A percentile compares a stretch with the other conserved stretches of the same genome.
phyloP scores from a whole-genome alignment of 257 asterid genomes.

The Ocimum tenuiflorum region DNA sequence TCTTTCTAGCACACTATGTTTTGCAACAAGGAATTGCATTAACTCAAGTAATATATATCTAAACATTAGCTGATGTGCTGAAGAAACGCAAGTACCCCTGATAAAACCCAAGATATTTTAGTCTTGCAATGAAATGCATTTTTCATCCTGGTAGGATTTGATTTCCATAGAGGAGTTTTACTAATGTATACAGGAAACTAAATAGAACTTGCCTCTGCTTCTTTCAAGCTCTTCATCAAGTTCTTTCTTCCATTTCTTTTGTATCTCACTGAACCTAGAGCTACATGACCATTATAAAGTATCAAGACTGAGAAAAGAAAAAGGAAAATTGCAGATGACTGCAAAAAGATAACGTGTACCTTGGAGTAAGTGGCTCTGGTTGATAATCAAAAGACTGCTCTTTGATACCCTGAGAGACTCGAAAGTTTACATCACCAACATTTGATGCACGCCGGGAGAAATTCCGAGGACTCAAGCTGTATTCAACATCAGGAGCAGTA shows the following conservation, averaged over 20 bases:
- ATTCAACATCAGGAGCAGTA: conserved; percentile 53
- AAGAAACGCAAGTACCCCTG: not conserved
- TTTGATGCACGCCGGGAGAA: conserved; percentile 65
- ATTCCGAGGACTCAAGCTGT: conserved; percentile 58
- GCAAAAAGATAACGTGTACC: conserved; percentile 34
- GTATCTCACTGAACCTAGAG: conserved; percentile 62
- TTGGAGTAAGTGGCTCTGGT: conserved; percentile 61
- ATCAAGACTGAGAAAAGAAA: conserved; percentile 7
- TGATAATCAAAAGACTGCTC: conserved; percentile 47
- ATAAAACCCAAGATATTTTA: not conserved
- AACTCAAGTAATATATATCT: not conserved
- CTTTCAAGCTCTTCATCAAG: conserved; percentile 89
- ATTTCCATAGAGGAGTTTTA: not conserved
- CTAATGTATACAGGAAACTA: conserved; percentile 5
- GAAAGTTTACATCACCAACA: conserved; percentile 32
- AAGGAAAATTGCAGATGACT: not conserved
- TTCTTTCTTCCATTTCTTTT: conserved; percentile 94
- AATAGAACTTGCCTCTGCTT: conserved; percentile 62
- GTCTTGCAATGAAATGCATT: not conserved
- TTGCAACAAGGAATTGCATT: not conserved
- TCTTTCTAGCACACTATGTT: not conserved
- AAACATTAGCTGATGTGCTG: not conserved
- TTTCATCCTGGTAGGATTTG: not conserved
- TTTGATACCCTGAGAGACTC: conserved; percentile 52
- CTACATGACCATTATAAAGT: conserved; percentile 22